Percentiles rank a stretch among this genome's conserved stretches.
These are phyloP conservation scores for Lasiodiplodia citricola DNA, from an alignment of 2,329 filamentous ascomycete species.

Conservation along the genomic window DNA sequence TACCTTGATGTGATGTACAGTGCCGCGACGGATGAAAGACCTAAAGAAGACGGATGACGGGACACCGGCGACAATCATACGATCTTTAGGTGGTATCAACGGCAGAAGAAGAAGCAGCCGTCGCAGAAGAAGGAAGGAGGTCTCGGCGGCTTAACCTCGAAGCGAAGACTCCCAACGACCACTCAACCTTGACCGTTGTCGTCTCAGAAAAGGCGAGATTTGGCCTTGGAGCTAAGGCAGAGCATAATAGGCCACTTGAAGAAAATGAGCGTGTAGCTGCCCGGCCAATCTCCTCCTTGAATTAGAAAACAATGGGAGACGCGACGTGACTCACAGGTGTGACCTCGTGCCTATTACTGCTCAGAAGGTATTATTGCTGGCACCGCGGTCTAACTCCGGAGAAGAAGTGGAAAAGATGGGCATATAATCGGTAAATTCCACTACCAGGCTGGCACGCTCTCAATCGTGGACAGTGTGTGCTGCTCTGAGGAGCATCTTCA, in stretches of 20 bases:
- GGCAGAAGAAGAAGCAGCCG: neutral
- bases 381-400: constrained; percentile 1
- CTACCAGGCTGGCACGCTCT: neutral
- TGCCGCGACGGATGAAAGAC: neutral
- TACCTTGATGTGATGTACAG: neutral
- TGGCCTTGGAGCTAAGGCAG: neutral
- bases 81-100: constrained; percentile 3
- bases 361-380: constrained; percentile 2
- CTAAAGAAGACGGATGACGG: neutral
- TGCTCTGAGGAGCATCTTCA: neutral
- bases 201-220: neutral
- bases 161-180: neutral
- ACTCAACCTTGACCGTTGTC: neutral
- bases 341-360: neutral
- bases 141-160: constrained; percentile 11
- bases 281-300: neutral
- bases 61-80: constrained; percentile 7
- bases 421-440: neutral
- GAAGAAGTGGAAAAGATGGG: neutral
- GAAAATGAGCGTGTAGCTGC: neutral
- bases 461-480: neutral
- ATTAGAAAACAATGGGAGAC: neutral
- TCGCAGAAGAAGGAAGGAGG: neutral
- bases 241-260: neutral
- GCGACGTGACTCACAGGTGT: neutral